phyloP scores from a whole-genome alignment of 2,329 filamentous ascomycete species.

The Xylariaceae sp. region DNA sequence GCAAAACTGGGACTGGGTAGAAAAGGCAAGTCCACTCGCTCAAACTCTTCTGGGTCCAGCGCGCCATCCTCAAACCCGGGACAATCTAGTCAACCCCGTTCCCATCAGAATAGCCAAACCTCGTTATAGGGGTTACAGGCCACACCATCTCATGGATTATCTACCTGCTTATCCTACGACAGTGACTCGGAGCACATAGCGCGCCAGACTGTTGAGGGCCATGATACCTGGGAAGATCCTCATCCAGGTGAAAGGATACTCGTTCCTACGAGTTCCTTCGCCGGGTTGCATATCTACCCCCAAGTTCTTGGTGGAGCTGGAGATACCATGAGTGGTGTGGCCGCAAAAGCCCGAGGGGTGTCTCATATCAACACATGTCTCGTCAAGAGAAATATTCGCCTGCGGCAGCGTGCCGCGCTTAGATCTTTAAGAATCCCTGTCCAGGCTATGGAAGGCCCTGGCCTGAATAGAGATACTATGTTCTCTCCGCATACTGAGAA shows the following conservation, averaged over 20 bases:
- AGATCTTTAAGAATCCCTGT: conserved; percentile 43
- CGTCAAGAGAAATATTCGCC: conserved; percentile 33
- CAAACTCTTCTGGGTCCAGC: conserved; percentile 47
- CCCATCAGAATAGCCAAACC: conserved; percentile 44
- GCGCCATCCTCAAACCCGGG: conserved; percentile 51
- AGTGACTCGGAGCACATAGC: conserved; percentile 33
- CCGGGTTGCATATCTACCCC: conserved; percentile 32
- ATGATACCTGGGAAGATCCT: conserved; percentile 51
- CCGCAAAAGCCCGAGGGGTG: conserved; percentile 53
- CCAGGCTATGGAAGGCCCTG: conserved; percentile 36
- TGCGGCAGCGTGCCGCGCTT: conserved; percentile 38
- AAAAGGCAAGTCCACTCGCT: conserved; percentile 56
- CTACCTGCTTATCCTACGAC: conserved; percentile 38
- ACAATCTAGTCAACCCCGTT: conserved; percentile 40
- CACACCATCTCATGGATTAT: conserved; percentile 56
- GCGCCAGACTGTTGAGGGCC: conserved; percentile 32
- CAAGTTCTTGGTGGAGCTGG: conserved; percentile 33
- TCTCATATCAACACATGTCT: conserved; percentile 32
- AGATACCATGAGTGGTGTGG: conserved; percentile 52
- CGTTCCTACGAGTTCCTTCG: conserved; percentile 38
- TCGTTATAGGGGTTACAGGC: conserved; percentile 65
- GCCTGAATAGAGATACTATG: conserved; percentile 31
- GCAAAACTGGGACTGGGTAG: conserved; percentile 65
- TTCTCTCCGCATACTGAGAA: conserved; percentile 30
- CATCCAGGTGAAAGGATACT: conserved; percentile 53